Evolutionary conservation across 805 yeast genomes (phyloP).

Genomic region (Candida incommunis): DNA sequence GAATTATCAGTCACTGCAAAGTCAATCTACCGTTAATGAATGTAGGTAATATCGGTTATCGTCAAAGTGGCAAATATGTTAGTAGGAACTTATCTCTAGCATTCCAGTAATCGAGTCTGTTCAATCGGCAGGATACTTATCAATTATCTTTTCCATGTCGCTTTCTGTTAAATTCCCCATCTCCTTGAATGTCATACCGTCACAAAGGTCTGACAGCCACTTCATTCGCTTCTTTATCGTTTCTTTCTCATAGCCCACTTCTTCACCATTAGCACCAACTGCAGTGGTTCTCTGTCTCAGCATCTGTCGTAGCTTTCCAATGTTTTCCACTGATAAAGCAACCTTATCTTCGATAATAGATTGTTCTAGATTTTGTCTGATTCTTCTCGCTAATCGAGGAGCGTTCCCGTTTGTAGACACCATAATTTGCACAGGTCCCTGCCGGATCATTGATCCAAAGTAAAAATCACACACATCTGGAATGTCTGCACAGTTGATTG

Average conservation of each 20-base stretch:
- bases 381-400: conserved; percentile 56
- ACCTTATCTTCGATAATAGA: conserved; percentile 27
- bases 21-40: no score
- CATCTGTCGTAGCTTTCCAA: conserved; percentile 39
- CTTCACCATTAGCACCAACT: conserved; percentile 25
- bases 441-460: conserved; percentile 65
- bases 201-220: conserved; percentile 57
- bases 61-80: no score
- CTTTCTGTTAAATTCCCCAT: conserved; percentile 32
- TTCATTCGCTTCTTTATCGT: conserved; percentile 48
- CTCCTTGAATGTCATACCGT: conserved; percentile 39
- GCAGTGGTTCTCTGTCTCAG: conserved; percentile 34
- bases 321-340: conserved; percentile 44
- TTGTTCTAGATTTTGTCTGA: conserved; percentile 38
- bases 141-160: conserved; percentile 26
- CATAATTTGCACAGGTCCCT: conserved; percentile 66
- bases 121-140: conserved; percentile 5
- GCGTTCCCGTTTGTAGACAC: conserved; percentile 73
- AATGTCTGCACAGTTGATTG: conserved; percentile 70
- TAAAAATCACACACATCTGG: conserved; percentile 77
- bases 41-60: no score
- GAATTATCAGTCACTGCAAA: no score
- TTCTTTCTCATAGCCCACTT: conserved; percentile 13
- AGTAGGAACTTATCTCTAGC: no score
- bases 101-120: no score